Evolutionary conservation across 2,329 filamentous ascomycete species (phyloP).

Genomic region (Xylariomycetidae sp.): DNA sequence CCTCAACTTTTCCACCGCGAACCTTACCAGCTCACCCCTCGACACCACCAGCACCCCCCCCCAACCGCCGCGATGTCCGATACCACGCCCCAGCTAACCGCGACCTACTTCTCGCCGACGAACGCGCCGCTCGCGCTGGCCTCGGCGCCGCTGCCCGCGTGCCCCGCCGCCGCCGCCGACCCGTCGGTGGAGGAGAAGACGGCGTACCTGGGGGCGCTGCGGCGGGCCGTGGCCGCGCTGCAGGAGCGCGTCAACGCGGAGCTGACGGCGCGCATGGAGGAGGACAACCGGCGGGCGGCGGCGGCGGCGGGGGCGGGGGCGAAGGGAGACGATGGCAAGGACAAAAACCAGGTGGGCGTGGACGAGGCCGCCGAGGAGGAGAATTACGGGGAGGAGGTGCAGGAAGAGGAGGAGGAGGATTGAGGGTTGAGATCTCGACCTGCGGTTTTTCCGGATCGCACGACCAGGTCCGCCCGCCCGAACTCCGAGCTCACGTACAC

Average conservation of each 20-base stretch:
- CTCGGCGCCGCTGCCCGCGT: slow-evolving; percentile 26
- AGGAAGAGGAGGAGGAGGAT: slow-evolving; percentile 62
- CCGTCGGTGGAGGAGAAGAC: slow-evolving; percentile 35
- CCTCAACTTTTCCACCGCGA: too few species aligned
- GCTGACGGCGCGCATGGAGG: slow-evolving; percentile 68
- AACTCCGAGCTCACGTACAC: too few species aligned
- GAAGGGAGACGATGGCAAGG: background rate
- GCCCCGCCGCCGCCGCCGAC: slow-evolving; percentile 22
- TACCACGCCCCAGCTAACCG: slow-evolving; percentile 31
- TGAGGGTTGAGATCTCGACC: too few species aligned
- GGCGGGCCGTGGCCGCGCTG: slow-evolving; percentile 48
- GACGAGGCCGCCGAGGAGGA: slow-evolving; percentile 61
- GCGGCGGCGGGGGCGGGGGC: slow-evolving; percentile 17
- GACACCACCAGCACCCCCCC: background rate
- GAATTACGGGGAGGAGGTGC: slow-evolving; percentile 79
- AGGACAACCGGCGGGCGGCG: slow-evolving; percentile 53
- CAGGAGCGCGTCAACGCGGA: slow-evolving; percentile 65
- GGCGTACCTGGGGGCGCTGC: slow-evolving; percentile 53
- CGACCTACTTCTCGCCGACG: slow-evolving; percentile 48
- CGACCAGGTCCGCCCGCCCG: too few species aligned
- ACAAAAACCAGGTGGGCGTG: slow-evolving; percentile 21
- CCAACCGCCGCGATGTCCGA: slow-evolving; percentile 2
- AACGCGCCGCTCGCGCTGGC: slow-evolving; percentile 40
- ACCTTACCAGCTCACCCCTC: background rate
- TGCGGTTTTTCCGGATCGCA: too few species aligned